Evolutionary conservation across 2,329 filamentous ascomycete species (phyloP).

Genomic region (Drechslera avenae): DNA sequence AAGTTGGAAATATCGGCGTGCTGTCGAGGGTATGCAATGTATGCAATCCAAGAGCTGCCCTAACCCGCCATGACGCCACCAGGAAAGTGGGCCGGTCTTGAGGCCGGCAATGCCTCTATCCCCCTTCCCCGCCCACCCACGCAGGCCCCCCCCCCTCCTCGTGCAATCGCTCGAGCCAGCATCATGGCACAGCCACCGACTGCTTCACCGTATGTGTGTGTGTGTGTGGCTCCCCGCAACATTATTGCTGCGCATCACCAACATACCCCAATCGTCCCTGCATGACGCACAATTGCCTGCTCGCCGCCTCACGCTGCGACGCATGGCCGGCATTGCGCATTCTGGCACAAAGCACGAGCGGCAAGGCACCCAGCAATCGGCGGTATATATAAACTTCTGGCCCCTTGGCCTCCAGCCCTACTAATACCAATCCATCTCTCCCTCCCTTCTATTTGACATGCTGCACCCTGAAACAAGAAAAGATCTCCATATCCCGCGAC

Average conservation of each 20-base stretch:
- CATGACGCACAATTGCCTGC: constrained; percentile 23
- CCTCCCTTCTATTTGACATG: background rate
- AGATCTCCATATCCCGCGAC: constrained; percentile 9
- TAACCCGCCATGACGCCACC: background rate
- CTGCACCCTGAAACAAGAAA: constrained; percentile 14
- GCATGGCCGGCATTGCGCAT: constrained; percentile 10
- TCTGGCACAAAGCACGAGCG: constrained; percentile 12
- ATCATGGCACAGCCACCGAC: constrained; percentile 24
- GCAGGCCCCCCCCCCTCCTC: constrained; percentile 1
- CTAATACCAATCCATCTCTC: constrained; percentile 19
- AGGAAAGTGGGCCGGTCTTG: constrained; percentile 4
- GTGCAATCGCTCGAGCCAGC: constrained; percentile 9
- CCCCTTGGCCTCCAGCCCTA: constrained; percentile 31
- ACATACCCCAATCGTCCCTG: constrained; percentile 15
- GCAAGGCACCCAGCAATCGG: constrained; percentile 5
- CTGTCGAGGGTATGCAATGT: background rate
- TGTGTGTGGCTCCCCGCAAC: constrained; percentile 4
- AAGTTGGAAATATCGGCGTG: background rate
- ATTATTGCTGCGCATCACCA: constrained; percentile 19
- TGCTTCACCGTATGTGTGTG: constrained; percentile 18
- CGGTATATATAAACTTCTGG: constrained; percentile 20
- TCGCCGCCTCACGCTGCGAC: constrained; percentile 8
- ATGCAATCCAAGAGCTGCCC: background rate
- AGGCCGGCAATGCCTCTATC: constrained; percentile 5
- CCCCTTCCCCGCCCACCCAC: background rate